Conservation (phyloP, 805 yeast species). For the Zygoascus biomembranicola region DNA sequence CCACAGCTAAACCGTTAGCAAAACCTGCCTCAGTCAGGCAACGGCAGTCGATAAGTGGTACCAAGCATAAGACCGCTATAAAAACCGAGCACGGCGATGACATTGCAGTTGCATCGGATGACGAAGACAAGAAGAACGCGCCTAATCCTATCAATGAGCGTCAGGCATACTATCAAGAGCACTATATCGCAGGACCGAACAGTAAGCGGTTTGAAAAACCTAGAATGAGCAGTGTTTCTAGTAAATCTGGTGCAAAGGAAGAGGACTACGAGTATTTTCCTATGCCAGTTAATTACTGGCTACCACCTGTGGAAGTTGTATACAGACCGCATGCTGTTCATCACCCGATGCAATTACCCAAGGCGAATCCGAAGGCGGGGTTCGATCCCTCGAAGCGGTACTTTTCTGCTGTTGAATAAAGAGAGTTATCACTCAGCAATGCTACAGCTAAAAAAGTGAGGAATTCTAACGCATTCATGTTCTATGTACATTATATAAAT, state of each 20-base stretch:
- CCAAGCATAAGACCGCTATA: background rate
- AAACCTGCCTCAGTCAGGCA: background rate
- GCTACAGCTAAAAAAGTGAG: background rate
- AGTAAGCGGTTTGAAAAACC: background rate
- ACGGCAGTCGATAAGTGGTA: background rate
- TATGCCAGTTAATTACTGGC: slow-evolving; percentile 41
- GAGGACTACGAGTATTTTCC: slow-evolving; percentile 42
- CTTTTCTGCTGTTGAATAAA: slow-evolving; percentile 17
- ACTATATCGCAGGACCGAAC: background rate
- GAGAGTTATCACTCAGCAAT: background rate
- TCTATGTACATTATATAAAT: background rate
- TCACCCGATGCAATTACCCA: slow-evolving; percentile 27
- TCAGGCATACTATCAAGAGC: background rate
- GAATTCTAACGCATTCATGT: background rate
- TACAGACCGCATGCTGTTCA: slow-evolving; percentile 50
- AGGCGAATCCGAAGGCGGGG: slow-evolving; percentile 6
- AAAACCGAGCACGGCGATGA: background rate
- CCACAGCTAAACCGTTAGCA: background rate
- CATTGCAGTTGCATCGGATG: background rate
- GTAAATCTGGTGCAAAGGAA: slow-evolving; percentile 5
- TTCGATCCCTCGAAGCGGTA: slow-evolving; percentile 14
- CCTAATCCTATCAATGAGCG: background rate
- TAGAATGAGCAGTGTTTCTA: background rate
- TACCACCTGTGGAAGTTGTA: slow-evolving; percentile 48
- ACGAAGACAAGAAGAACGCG: background rate